A percentile compares a stretch with the other conserved stretches of the same genome.
These are phyloP conservation scores for Pseudocercospora pini-densiflorae DNA, from an alignment of 2,329 filamentous ascomycete genomes.

Conservation along the genomic window DNA sequence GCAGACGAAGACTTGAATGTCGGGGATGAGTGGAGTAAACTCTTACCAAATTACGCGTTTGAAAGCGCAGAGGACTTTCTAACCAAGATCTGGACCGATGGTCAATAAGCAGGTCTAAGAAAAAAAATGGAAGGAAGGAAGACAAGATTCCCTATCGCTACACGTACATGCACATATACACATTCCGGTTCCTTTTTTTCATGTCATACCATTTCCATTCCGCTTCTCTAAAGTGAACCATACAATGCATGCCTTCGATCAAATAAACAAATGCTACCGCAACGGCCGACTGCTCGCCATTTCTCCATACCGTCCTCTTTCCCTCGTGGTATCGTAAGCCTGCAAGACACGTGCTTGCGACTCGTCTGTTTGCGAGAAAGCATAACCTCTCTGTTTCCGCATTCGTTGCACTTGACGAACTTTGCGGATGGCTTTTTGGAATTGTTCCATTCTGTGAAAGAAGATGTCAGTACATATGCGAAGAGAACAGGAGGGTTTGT, in stretches of 20 bases:
- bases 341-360: slow-evolving; percentile 93
- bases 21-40: slow-evolving; percentile 51
- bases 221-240: background rate
- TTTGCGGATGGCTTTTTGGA: slow-evolving; percentile 99
- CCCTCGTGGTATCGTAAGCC: slow-evolving; percentile 95
- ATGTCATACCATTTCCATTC: background rate
- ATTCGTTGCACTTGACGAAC: slow-evolving; percentile 98
- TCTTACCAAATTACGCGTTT: slow-evolving; percentile 41
- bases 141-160: background rate
- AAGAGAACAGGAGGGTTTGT: background rate
- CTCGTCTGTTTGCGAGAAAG: slow-evolving; percentile 97
- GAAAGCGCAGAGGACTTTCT: background rate
- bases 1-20: slow-evolving; percentile 48
- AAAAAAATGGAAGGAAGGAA: background rate
- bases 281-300: slow-evolving; percentile 66
- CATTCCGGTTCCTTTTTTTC: background rate
- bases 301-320: slow-evolving; percentile 91
- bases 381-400: slow-evolving; percentile 98
- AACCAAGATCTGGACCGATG: background rate
- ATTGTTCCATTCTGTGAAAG: slow-evolving; percentile 86
- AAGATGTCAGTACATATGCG: slow-evolving; percentile 19
- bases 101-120: background rate
- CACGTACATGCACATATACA: background rate
- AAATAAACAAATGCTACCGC: slow-evolving; percentile 11
- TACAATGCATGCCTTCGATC: background rate